Evolutionary conservation across 2,329 filamentous ascomycete species (phyloP).

Genomic region (Botrytis fragariae): DNA sequence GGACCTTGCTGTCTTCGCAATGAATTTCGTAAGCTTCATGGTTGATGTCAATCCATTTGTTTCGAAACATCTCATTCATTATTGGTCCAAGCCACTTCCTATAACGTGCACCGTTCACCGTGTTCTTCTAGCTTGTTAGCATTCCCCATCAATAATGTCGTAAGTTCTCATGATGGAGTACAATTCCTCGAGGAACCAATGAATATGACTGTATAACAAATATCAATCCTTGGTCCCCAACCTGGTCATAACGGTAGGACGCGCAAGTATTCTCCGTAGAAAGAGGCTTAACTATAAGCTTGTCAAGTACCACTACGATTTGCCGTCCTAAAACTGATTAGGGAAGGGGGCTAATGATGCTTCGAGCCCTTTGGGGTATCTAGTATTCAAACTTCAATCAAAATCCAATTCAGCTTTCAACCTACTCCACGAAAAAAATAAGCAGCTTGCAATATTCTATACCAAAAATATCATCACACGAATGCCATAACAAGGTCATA

Average conservation of each 20-base stretch:
- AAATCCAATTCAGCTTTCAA: not conserved
- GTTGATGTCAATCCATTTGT: not conserved
- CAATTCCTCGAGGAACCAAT: not conserved
- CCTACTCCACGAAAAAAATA: not conserved
- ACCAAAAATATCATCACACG: not conserved
- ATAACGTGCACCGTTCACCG: not conserved
- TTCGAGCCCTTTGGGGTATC: not conserved
- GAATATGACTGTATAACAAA: not conserved
- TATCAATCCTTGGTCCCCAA: not conserved
- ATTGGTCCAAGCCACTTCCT: not conserved
- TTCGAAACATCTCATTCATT: not conserved
- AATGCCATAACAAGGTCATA: not conserved
- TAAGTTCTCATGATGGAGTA: not conserved
- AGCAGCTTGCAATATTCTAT: not conserved
- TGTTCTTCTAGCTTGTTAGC: not conserved
- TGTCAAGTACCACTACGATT: not conserved
- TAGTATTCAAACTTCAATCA: not conserved
- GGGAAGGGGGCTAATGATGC: not conserved
- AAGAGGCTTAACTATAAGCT: not conserved
- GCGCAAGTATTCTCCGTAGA: not conserved
- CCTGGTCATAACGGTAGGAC: not conserved
- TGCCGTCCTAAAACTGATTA: not conserved
- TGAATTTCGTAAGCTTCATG: slow-evolving; percentile 11
- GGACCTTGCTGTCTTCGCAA: slow-evolving; percentile 2
- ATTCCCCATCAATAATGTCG: not conserved